A percentile compares a stretch with the other conserved stretches of the same genome.
These are phyloP conservation scores for Cercospora citrullina DNA, from an alignment of 2,329 filamentous ascomycete genomes.

Conservation along the genomic window DNA sequence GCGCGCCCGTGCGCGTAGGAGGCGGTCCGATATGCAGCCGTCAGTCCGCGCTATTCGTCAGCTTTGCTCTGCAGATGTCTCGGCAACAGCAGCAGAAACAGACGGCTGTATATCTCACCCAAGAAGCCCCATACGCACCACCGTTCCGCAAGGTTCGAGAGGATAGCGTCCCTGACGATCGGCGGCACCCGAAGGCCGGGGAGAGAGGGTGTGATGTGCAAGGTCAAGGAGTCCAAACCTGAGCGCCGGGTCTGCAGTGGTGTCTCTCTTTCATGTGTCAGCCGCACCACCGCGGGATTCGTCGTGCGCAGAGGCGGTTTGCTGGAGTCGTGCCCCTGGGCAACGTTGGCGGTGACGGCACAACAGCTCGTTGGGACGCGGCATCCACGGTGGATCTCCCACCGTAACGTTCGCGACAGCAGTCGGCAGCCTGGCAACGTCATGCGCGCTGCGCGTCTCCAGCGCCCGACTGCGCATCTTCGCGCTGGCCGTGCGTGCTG, in stretches of 20 bases:
- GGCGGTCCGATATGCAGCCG: neutral
- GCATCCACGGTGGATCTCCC: neutral
- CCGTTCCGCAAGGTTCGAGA: neutral
- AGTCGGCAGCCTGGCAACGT: neutral
- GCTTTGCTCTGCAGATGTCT: neutral
- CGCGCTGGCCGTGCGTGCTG: neutral
- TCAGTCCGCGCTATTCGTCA: neutral
- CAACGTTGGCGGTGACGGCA: neutral
- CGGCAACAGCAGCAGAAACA: neutral
- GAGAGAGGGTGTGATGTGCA: neutral
- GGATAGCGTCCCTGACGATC: neutral
- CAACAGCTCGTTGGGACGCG: neutral
- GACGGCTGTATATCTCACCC: neutral
- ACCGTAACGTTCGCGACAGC: neutral
- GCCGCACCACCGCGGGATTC: neutral
- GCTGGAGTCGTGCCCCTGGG: neutral
- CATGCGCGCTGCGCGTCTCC: neutral
- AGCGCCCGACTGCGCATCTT: neutral
- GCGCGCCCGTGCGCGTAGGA: neutral
- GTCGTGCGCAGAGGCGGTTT: neutral
- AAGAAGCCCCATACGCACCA: neutral
- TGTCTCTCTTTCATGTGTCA: neutral
- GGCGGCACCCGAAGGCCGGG: neutral
- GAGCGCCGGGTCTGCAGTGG: neutral
- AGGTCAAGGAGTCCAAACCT: neutral